These are phyloP conservation scores for Beauveria brongniartii DNA, from an alignment of 2,329 filamentous ascomycete genomes.

Conservation along the genomic window DNA sequence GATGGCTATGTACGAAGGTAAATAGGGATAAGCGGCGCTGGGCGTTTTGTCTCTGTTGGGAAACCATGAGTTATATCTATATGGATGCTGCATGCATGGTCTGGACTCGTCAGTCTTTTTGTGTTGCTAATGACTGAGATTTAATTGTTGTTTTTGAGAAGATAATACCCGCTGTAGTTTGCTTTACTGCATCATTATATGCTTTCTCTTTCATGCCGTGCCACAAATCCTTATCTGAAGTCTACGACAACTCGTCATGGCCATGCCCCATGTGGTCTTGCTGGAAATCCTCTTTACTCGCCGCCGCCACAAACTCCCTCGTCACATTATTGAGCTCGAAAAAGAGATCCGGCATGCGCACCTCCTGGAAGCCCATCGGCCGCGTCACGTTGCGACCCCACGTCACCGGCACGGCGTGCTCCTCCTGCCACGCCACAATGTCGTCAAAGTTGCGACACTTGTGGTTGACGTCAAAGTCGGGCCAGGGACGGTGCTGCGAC, in stretches of 20 bases:
- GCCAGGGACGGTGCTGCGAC: constrained; percentile 9
- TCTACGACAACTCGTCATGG: neutral
- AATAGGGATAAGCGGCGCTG: neutral
- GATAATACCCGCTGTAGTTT: constrained; percentile 7
- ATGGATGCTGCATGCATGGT: neutral
- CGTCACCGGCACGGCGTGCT: neutral
- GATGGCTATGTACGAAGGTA: neutral
- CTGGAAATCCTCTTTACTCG: neutral
- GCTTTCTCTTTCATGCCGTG: neutral
- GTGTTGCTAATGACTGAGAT: neutral
- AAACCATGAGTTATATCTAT: neutral
- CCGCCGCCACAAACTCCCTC: neutral
- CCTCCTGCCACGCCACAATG: constrained; percentile 15
- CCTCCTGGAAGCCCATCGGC: neutral
- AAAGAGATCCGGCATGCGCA: constrained; percentile 2
- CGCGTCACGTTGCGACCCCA: constrained; percentile 5
- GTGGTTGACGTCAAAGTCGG: constrained; percentile 15
- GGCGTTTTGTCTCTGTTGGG: neutral
- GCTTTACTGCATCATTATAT: constrained; percentile 1
- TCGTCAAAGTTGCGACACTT: constrained; percentile 15
- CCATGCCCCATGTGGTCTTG: neutral
- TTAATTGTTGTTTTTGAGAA: neutral
- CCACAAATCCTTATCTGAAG: too few relatives aligned
- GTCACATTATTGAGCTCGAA: constrained; percentile 3
- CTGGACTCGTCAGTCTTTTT: neutral